Evolutionary conservation across 352 stramenopile genomes (phyloP).

Genomic region (Poterioochromonas sp.): DNA sequence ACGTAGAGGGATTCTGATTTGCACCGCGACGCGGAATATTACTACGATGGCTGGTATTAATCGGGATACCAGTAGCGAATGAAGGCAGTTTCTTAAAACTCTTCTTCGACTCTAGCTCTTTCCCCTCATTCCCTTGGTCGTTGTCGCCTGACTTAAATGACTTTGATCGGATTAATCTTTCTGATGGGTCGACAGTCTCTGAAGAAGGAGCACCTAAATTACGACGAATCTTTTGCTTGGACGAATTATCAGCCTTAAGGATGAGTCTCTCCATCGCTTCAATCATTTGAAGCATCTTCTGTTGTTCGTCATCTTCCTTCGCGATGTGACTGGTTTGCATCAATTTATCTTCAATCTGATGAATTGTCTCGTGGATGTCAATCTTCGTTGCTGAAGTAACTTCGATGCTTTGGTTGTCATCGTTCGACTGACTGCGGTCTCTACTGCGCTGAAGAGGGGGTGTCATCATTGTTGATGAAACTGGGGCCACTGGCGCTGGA

Average conservation of each 20-base stretch:
- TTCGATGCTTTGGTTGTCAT: background rate
- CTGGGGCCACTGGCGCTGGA: background rate
- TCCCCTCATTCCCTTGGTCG: background rate
- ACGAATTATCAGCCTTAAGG: background rate
- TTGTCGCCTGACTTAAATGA: background rate
- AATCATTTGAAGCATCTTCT: conserved; percentile 45
- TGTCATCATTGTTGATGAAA: background rate
- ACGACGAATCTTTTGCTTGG: too few species aligned
- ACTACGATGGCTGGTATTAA: too few species aligned
- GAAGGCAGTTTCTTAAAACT: background rate
- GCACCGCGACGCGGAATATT: too few species aligned
- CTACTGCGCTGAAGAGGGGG: background rate
- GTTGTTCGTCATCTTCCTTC: conserved; percentile 41
- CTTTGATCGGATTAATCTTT: too few species aligned
- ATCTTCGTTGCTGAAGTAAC: background rate
- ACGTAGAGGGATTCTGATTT: too few species aligned
- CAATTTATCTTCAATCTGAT: background rate
- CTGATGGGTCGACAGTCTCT: too few species aligned
- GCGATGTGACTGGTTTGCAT: conserved; percentile 1
- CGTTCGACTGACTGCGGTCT: conserved; percentile 33
- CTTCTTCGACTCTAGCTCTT: background rate
- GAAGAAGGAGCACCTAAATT: too few species aligned
- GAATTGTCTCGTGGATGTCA: background rate
- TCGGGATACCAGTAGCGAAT: too few species aligned
- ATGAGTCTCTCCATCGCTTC: conserved; percentile 34